These are phyloP conservation scores for Fusarium scirpi DNA, from an alignment of 2,329 filamentous ascomycete species.

Conservation along the genomic window DNA sequence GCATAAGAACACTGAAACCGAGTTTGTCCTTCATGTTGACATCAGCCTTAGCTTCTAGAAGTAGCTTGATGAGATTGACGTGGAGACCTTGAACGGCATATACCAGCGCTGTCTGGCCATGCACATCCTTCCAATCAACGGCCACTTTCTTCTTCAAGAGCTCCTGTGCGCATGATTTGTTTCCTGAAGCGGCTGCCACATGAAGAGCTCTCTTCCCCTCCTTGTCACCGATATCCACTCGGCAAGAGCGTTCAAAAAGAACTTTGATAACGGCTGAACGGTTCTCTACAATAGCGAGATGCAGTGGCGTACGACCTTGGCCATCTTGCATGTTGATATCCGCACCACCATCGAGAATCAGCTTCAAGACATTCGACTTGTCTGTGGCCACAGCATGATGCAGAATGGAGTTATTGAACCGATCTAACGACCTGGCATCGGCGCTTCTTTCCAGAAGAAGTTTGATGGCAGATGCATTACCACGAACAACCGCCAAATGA, in stretches of 20 bases:
- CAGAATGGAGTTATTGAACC: background rate
- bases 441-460: constrained; percentile 8
- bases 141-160: background rate
- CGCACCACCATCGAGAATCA: background rate
- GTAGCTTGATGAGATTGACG: background rate
- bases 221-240: background rate
- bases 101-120: constrained; percentile 1
- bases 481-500: background rate
- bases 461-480: background rate
- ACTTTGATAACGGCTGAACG: background rate
- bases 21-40: background rate
- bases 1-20: background rate
- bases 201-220: constrained; percentile 7
- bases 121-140: background rate
- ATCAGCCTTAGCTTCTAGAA: background rate
- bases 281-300: background rate
- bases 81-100: constrained; percentile 1
- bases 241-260: background rate
- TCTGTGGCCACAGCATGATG: background rate
- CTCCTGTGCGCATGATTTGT: background rate
- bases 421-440: background rate
- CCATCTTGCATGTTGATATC: background rate
- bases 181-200: background rate
- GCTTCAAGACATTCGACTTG: background rate
- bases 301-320: background rate